Base-by-base conservation (phyloP, 805 yeast species). In the Hemisphaericaspora nanyangensis region DNA sequence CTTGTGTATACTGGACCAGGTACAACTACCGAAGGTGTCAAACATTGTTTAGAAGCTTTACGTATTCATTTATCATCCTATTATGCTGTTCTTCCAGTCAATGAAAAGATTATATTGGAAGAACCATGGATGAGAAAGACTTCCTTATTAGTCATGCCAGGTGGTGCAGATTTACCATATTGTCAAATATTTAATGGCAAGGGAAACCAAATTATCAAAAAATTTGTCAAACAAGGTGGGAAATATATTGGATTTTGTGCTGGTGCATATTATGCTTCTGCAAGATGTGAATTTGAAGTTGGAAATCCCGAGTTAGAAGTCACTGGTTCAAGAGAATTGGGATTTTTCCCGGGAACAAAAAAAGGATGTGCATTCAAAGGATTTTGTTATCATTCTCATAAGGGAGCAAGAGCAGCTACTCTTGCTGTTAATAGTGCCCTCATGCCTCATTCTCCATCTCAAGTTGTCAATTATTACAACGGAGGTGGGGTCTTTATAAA, bases 131-230 rank as follows among this genome's bases (percentile, higher is more conserved):
- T 74, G 46, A 52, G 76, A 6, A 85, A 85, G 52, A 85, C 97
- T 0, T 68, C 95, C 0, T 65, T 86, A 46, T 55, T 93, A 31
- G 95, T 89, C 1, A 60, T 93, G 19, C 99, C 99, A 0, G 99
- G 99, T 4, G 99, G 99, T 6, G 97, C 98, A 1, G 99, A 93
- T 56, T 64, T 88, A 36, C 97, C 97, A 0, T 78, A 82, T 48
- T 86, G 95, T 46, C 68, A 72, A 37, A 77, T 74, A 4, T 72
- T 95, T 46, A 80, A 83, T 52, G 91, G 95, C 1, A 62, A 60
- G 1, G 87, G 89, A 0, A 85, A 82, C 51, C 51, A 63, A 7
- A 65, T 70, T 28, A 85, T 88, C 45, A 58, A 64, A 19, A 77
- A 77, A 35, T 88, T 72, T 48, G 88, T 88, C 1, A 68, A 79